Percentiles rank a stretch among this genome's conserved stretches.
Evolutionary conservation across 2,329 filamentous ascomycete species (phyloP).

Genomic region (Cladosporium sphaerospermum): DNA sequence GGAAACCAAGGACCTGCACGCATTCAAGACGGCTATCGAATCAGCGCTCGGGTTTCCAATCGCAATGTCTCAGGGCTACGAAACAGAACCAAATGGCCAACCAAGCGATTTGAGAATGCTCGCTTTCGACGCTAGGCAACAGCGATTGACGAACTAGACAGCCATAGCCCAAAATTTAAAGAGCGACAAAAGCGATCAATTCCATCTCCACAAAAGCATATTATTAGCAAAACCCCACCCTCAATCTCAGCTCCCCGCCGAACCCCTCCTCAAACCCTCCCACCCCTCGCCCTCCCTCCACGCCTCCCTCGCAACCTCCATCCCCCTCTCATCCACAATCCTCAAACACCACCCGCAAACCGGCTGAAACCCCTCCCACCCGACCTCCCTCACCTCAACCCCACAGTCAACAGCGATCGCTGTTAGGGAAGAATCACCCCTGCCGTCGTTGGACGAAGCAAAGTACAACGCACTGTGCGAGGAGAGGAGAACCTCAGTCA

Average conservation of each 20-base stretch:
- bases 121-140: conserved; percentile 25
- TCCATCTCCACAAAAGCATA: background rate
- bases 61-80: conserved; percentile 10
- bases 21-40: conserved; percentile 20
- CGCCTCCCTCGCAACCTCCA: conserved; percentile 2
- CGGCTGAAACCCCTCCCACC: conserved; percentile 1
- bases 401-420: background rate
- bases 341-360: conserved; percentile 6
- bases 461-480: no score
- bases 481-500: no score
- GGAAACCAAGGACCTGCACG: conserved; percentile 17
- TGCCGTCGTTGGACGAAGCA: no score
- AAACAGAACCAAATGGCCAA: conserved; percentile 10
- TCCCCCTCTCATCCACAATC: background rate
- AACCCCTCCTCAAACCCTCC: background rate
- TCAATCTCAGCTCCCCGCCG: background rate
- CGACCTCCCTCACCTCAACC: background rate
- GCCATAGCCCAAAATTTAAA: background rate
- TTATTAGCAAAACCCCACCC: background rate
- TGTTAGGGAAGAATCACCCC: no score
- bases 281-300: background rate
- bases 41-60: conserved; percentile 16
- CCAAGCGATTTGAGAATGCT: conserved; percentile 19
- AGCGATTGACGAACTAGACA: background rate
- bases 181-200: background rate